phyloP scores from a whole-genome alignment of 306 rosid species.

The Rosa persica region DNA sequence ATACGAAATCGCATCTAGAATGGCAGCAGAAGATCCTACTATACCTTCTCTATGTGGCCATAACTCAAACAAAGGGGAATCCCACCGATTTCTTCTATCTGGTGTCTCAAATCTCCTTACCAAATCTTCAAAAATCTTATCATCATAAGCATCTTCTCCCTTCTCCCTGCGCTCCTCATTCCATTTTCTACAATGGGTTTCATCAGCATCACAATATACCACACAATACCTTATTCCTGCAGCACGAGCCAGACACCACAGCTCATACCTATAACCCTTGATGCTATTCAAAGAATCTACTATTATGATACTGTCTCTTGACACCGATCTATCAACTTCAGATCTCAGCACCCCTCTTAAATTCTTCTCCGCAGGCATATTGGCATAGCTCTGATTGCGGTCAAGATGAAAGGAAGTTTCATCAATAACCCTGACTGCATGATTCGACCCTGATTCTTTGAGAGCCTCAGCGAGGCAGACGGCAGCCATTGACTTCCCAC shows the following conservation, averaged over 20 bases:
- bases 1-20: conserved; percentile 58
- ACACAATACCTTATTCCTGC: conserved; percentile 86
- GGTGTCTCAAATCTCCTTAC: conserved; percentile 85
- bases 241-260: conserved; percentile 97
- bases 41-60: conserved; percentile 67
- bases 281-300: conserved; percentile 87
- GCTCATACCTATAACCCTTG: conserved; percentile 89
- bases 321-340: conserved; percentile 83
- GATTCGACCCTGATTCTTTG: conserved; percentile 56
- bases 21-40: conserved; percentile 56
- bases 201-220: conserved; percentile 72
- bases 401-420: conserved; percentile 80
- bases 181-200: conserved; percentile 68
- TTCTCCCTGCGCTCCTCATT: conserved; percentile 70
- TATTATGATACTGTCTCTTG: conserved; percentile 64
- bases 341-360: conserved; percentile 87
- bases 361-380: conserved; percentile 89
- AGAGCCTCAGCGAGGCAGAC: conserved; percentile 59
- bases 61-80: conserved; percentile 84
- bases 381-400: conserved; percentile 78
- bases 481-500: conserved; percentile 74
- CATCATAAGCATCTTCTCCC: conserved; percentile 60
- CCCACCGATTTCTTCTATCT: conserved; percentile 88
- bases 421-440: conserved; percentile 58
- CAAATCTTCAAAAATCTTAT: conserved; percentile 76